Percentiles rank a stretch among this genome's conserved stretches.
These are phyloP conservation scores for Ulota crispa DNA, from an alignment of 225 moss, liverwort and hornwort genomes.

Conservation along the genomic window DNA sequence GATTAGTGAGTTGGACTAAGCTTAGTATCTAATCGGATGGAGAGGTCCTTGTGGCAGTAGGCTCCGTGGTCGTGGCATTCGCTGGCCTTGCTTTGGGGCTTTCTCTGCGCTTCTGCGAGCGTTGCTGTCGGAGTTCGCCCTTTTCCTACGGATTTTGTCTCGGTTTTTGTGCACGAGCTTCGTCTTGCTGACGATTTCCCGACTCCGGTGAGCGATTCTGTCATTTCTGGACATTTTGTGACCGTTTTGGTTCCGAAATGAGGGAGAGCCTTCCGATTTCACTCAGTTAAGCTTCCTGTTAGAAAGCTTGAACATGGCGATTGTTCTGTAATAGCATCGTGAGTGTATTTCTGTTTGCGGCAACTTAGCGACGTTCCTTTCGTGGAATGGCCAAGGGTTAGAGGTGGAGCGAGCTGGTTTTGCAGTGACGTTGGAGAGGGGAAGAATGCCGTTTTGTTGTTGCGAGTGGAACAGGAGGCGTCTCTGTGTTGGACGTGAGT, in stretches of 20 bases:
- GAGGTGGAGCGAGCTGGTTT: background rate
- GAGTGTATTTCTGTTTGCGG: background rate
- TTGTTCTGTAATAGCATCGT: constrained; percentile 10
- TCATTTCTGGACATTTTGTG: background rate
- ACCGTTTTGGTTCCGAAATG: constrained; percentile 22
- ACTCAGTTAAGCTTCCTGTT: constrained; percentile 9
- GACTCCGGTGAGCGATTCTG: constrained; percentile 18
- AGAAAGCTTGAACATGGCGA: background rate
- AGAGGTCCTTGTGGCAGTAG: background rate
- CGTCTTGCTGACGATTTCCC: constrained; percentile 17
- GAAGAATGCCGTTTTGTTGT: constrained; percentile 24
- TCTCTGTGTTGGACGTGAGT: constrained; percentile 5
- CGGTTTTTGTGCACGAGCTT: constrained; percentile 21
- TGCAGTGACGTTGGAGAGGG: background rate
- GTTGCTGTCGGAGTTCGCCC: constrained; percentile 30
- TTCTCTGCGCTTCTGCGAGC: constrained; percentile 14
- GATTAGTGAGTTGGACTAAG: constrained; percentile 17
- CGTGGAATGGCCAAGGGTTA: background rate
- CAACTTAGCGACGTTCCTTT: background rate
- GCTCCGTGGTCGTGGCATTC: background rate
- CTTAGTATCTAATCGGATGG: background rate
- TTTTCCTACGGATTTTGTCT: constrained; percentile 29
- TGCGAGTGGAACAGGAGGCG: constrained; percentile 16
- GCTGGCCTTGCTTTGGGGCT: constrained; percentile 27
- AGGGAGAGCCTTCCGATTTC: background rate